Base-by-base conservation (phyloP, 768 basidiomycete genomes). In the Mrakia hoshinonis region DNA sequence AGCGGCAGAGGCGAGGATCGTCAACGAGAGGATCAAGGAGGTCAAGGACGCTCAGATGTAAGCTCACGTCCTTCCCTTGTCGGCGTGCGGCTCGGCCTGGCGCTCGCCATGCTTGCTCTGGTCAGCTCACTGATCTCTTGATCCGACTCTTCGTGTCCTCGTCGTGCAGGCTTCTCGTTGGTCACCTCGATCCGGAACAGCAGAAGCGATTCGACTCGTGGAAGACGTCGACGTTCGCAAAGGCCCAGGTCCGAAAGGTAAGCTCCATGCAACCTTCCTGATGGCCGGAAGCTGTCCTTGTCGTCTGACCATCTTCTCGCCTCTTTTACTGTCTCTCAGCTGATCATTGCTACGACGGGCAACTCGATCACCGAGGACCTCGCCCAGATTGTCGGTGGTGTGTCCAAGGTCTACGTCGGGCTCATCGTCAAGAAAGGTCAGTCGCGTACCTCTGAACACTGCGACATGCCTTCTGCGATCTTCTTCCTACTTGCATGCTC, bases 341-440 rank as follows among this genome's bases (percentile, higher is more conserved):
- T 92, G 39, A 89, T 95, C 73, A 90, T 91, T 76, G 89, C 91
- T 79, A 85, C 85, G 0, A 82, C 87, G 0, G 87, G 87, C 20
- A 88, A 91, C 71, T 89, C 91, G 75, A 89, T 90, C 7, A 91
- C 91, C 4, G 87, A 88, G 75, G 89, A 90, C 3, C 89, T 94
- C 5, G 88, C 92, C 1, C 91, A 92, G 74, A 86, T 93, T 54
- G 88, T 94, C 2, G 91, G 91, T 6, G 92, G 92, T 73, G 89
- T 95, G 70, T 84, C 85, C 18, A 95, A 94, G 77, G 91, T 95
- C 0, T 95, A 93, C 73, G 91, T 95, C 3, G 92, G 92, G 3
- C 92, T 94, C 78, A 89, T 95, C 6, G 85, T 93, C 22, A 92
- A 93, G 77, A 89, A 89, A 81, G 91, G 91, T 90, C 62, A 68